phyloP scores from a whole-genome alignment of 1,284 basidiomycete genomes.

The Cutaneotrichosporon curvatum region DNA sequence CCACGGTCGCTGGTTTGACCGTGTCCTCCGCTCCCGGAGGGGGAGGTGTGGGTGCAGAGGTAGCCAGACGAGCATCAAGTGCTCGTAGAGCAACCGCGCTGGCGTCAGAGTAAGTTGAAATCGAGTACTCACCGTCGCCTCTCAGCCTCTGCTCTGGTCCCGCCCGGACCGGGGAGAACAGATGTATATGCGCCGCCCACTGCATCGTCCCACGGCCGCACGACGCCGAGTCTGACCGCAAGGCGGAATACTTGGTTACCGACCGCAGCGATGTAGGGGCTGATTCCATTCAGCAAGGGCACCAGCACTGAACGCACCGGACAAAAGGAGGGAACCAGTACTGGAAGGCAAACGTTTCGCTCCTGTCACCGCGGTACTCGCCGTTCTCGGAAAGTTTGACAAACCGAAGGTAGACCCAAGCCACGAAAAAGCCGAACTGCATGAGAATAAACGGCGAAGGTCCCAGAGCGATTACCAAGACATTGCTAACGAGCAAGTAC shows the following conservation, averaged over 20 bases:
- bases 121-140: slow-evolving; percentile 61
- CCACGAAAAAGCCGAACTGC: slow-evolving; percentile 95
- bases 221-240: slow-evolving; percentile 56
- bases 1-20: not conserved
- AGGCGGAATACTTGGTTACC: slow-evolving; percentile 63
- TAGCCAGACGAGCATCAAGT: slow-evolving; percentile 80
- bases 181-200: slow-evolving; percentile 60
- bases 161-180: slow-evolving; percentile 62
- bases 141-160: slow-evolving; percentile 87
- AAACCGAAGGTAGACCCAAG: slow-evolving; percentile 92
- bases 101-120: not conserved
- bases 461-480: slow-evolving; percentile 78
- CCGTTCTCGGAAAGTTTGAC: slow-evolving; percentile 72
- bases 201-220: slow-evolving; percentile 68
- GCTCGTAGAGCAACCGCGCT: slow-evolving; percentile 91
- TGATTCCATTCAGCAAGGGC: slow-evolving; percentile 47
- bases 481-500: slow-evolving; percentile 82
- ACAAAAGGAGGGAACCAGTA: slow-evolving; percentile 93
- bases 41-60: slow-evolving; percentile 12
- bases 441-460: slow-evolving; percentile 93
- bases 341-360: slow-evolving; percentile 92
- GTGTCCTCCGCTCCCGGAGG: slow-evolving; percentile 2
- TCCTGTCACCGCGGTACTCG: slow-evolving; percentile 67
- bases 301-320: slow-evolving; percentile 59
- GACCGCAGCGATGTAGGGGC: slow-evolving; percentile 54